Base-by-base conservation (phyloP, 2,329 filamentous ascomycete genomes). In the Fusarium torulosum region DNA sequence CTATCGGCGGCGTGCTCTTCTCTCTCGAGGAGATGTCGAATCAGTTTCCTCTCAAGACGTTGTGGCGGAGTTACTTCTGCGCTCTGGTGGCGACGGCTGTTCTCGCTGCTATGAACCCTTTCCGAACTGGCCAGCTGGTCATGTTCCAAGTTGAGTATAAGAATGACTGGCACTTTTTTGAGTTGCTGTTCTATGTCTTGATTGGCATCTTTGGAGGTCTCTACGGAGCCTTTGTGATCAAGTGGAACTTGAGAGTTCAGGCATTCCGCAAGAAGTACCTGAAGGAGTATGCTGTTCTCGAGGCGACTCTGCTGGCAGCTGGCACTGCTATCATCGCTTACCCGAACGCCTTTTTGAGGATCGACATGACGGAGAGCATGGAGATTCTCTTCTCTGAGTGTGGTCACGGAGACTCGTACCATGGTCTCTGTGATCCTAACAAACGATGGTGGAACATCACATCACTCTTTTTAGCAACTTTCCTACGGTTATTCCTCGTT, bases 361-460 rank as follows among this genome's bases (percentile, higher is more conserved):
- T 98, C 73, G 96, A 99, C 79, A 98, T 99, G 96, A 97, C 96
- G 0, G 95, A 98, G 81, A 97, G 94, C 82, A 98, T 99, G 96
- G 94, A 98, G 77, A 97, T 97, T 66, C 82, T 99, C 13, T 99
- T 99, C 78, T 86, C 92, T 15, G 96, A 99, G 76, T 99, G 96
- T 72, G 93, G 97, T 75, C 93, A 91, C 7, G 90, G 85, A 20
- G 91, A 97, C 76, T 93, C 95, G 75, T 97, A 97, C 71, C 88
- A 96, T 66, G 92, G 92, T 7, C 87, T 99, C 17, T 99, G 96
- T 84, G 92, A 97, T 77, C 76, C 85, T 6, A 83, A 91, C 51
- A 90, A 92, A 71, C 88, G 94, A 23, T 90, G 90, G 84, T 83
- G 84, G 53, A 97, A 97, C 81, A 88, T 97, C 8, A 74, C 91